Evolutionary conservation across 805 yeast genomes (phyloP).

Genomic region (Teunomyces cretensis): DNA sequence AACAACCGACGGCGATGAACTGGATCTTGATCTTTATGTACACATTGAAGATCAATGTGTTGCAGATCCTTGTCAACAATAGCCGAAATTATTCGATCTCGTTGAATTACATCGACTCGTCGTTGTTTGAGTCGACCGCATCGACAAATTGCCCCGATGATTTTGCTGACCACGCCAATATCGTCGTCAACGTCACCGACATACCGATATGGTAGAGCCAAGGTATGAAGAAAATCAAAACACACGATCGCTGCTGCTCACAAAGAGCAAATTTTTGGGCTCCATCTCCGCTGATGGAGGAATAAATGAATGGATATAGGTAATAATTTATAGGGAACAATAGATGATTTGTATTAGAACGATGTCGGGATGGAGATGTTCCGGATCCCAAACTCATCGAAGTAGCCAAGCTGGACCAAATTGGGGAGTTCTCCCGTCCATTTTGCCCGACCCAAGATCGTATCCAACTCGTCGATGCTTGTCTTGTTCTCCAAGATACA

Average conservation of each 20-base stretch:
- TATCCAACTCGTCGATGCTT: slow-evolving; percentile 25
- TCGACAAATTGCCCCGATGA: slow-evolving; percentile 27
- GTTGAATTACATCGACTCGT: slow-evolving; percentile 32
- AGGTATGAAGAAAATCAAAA: neutral
- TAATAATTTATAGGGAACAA: neutral
- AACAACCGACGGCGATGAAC: slow-evolving; percentile 24
- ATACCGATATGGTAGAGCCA: slow-evolving; percentile 17
- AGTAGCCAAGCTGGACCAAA: slow-evolving; percentile 27
- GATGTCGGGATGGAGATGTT: neutral
- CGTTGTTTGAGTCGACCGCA: slow-evolving; percentile 27
- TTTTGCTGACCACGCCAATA: slow-evolving; percentile 19
- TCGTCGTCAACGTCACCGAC: slow-evolving; percentile 31
- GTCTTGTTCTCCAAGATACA: slow-evolving; percentile 45
- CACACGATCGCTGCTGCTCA: neutral
- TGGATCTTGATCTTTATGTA: slow-evolving; percentile 32
- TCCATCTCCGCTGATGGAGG: neutral
- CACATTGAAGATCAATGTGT: slow-evolving; percentile 35
- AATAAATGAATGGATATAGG: neutral
- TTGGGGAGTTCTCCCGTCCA: slow-evolving; percentile 31
- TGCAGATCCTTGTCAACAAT: slow-evolving; percentile 33
- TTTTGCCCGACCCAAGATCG: slow-evolving; percentile 26
- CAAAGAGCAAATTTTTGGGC: neutral
- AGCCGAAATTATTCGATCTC: slow-evolving; percentile 33
- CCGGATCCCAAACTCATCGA: slow-evolving; percentile 18
- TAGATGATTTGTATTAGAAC: neutral